phyloP scores from a whole-genome alignment of 257 asterid species.

The Penstemon eatonii region DNA sequence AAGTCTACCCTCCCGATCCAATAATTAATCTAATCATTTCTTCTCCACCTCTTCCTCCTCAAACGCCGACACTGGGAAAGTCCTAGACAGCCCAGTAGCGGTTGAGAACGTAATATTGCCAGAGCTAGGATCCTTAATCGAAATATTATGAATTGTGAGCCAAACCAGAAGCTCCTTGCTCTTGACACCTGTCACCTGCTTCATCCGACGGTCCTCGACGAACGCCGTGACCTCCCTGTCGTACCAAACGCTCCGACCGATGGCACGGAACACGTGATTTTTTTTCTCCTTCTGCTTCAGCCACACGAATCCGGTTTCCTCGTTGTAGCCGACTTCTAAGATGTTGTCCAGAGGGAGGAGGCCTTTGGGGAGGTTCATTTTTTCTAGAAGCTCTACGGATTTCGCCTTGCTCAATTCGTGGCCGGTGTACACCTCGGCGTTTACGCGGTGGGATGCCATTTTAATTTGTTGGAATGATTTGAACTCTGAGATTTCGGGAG shows the following conservation, averaged over 20 bases:
- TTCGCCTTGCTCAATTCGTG: slow-evolving; percentile 54
- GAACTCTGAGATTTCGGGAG: neutral
- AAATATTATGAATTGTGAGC: slow-evolving; percentile 57
- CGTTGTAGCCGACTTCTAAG: slow-evolving; percentile 57
- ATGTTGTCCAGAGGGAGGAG: slow-evolving; percentile 64
- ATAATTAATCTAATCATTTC: neutral
- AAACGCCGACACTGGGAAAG: slow-evolving; percentile 65
- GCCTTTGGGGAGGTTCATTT: slow-evolving; percentile 58
- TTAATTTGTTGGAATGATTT: neutral
- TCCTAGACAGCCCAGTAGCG: slow-evolving; percentile 52
- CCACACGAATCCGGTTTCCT: slow-evolving; percentile 64
- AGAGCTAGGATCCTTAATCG: slow-evolving; percentile 41
- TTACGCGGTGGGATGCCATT: slow-evolving; percentile 58
- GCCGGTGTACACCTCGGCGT: slow-evolving; percentile 60
- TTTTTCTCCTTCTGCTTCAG: slow-evolving; percentile 57
- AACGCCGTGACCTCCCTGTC: slow-evolving; percentile 68
- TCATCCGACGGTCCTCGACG: slow-evolving; percentile 69
- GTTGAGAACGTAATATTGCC: slow-evolving; percentile 53
- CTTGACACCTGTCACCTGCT: slow-evolving; percentile 66
- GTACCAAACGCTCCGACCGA: slow-evolving; percentile 55
- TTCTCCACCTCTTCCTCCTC: slow-evolving; percentile 36
- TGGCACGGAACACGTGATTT: slow-evolving; percentile 51
- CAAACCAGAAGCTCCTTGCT: slow-evolving; percentile 73
- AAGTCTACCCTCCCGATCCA: no score
- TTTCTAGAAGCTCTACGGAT: slow-evolving; percentile 54